These are phyloP conservation scores for Mycena galericulata DNA, from an alignment of 768 basidiomycete species.

Conservation along the genomic window DNA sequence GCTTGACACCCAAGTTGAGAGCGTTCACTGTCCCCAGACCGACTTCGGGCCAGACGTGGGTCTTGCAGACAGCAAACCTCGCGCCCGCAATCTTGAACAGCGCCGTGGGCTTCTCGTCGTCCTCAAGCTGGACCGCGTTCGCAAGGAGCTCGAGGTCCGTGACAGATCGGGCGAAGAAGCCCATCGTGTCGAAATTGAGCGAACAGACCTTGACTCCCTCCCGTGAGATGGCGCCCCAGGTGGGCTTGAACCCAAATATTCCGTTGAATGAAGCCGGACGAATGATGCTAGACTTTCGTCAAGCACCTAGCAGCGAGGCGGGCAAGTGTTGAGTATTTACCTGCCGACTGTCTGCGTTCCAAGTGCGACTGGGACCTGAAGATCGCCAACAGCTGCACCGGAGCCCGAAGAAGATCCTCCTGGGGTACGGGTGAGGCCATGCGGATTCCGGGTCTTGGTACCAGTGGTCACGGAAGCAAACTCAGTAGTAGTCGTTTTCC, in stretches of 20 bases:
- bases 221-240: conserved; percentile 35
- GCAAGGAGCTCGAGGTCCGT: conserved; percentile 35
- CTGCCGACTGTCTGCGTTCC: conserved; percentile 37
- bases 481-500: conserved; percentile 34
- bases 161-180: conserved; percentile 30
- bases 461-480: conserved; percentile 32
- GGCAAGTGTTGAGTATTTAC: not conserved
- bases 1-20: conserved; percentile 17
- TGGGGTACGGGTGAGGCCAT: conserved; percentile 28
- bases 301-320: not conserved
- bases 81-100: conserved; percentile 25
- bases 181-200: conserved; percentile 34
- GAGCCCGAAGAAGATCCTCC: conserved; percentile 37
- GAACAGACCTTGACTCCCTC: conserved; percentile 34
- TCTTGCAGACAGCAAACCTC: conserved; percentile 32
- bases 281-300: conserved; percentile 20
- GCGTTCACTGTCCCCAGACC: conserved; percentile 33
- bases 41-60: conserved; percentile 30
- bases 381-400: conserved; percentile 34
- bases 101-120: conserved; percentile 17
- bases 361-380: conserved; percentile 34
- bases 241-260: conserved; percentile 32
- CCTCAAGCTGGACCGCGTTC: conserved; percentile 27
- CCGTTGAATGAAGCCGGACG: conserved; percentile 37
- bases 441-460: conserved; percentile 32